Conservation (phyloP, 2,329 filamentous ascomycete species). For the Aspergillus ochraceoroseus region DNA sequence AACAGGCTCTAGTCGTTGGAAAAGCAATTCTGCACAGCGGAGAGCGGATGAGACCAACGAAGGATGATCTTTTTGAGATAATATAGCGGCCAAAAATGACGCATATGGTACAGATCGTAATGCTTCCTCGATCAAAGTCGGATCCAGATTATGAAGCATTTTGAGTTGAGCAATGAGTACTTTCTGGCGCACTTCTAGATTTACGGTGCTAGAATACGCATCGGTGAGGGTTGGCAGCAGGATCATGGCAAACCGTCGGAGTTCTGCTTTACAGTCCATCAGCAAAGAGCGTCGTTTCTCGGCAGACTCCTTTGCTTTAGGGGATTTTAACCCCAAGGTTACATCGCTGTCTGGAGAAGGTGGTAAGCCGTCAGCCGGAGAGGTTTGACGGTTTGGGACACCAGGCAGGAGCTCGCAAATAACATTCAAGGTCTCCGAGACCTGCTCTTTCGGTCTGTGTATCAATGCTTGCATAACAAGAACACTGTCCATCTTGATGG, state of each 20-base stretch:
- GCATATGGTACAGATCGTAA: conserved; percentile 86
- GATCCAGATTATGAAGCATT: conserved; percentile 94
- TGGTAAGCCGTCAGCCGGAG: conserved; percentile 49
- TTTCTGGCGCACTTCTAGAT: conserved; percentile 88
- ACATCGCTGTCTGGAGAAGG: conserved; percentile 47
- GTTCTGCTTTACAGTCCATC: conserved; percentile 74
- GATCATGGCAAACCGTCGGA: conserved; percentile 88
- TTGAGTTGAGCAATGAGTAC: conserved; percentile 94
- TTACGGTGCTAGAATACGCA: conserved; percentile 96
- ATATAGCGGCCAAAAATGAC: conserved; percentile 88
- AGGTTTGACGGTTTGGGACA: conserved; percentile 55
- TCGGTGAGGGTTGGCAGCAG: conserved; percentile 92
- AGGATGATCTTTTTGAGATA: conserved; percentile 91
- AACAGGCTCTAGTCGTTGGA: conserved; percentile 76
- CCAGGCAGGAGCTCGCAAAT: conserved; percentile 89
- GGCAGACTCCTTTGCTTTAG: conserved; percentile 51
- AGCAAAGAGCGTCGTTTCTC: conserved; percentile 79
- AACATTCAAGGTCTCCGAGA: conserved; percentile 94
- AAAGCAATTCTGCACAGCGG: conserved; percentile 81
- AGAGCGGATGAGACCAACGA: conserved; percentile 80
- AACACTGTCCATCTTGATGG: conserved; percentile 80
- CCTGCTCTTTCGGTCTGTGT: conserved; percentile 88
- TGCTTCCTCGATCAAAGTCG: conserved; percentile 75
- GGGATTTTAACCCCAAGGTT: conserved; percentile 32
- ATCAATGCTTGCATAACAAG: conserved; percentile 98